These are phyloP conservation scores for Oryza longistaminata DNA, from an alignment of 176 grass and related monocot species.

Conservation along the genomic window DNA sequence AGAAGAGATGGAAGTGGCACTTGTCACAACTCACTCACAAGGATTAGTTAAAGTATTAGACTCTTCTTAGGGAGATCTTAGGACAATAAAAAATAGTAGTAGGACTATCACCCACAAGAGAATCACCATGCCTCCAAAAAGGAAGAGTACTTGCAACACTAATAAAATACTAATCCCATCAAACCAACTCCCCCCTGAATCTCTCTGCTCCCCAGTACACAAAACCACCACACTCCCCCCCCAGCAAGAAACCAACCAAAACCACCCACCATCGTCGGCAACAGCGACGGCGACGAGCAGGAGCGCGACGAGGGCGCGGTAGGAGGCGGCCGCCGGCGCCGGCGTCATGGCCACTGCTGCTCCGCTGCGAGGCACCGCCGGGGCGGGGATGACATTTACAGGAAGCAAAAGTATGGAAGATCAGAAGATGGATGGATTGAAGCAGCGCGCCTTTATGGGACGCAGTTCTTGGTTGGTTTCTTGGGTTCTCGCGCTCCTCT, in stretches of 20 bases:
- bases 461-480: conserved; percentile 47
- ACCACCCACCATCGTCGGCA: conserved; percentile 48
- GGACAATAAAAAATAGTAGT: conserved; percentile 37
- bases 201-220: conserved; percentile 40
- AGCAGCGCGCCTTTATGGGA: conserved; percentile 37
- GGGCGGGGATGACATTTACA: conserved; percentile 41
- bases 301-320: conserved; percentile 28
- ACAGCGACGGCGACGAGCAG: conserved; percentile 40
- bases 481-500: conserved; percentile 42
- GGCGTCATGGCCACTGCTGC: neutral
- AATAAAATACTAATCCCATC: conserved; percentile 61
- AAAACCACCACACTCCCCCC: neutral
- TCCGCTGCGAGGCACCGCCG: neutral
- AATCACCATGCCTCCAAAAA: conserved; percentile 54
- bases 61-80: conserved; percentile 30
- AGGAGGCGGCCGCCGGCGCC: neutral
- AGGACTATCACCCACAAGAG: conserved; percentile 16
- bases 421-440: conserved; percentile 12
- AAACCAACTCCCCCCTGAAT: conserved; percentile 29
- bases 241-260: neutral
- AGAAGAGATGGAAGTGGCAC: neutral
- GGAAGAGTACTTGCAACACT: conserved; percentile 44
- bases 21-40: conserved; percentile 30
- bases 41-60: conserved; percentile 52
- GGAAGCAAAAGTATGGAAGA: neutral